These are phyloP conservation scores for Eutrema yunnanense DNA, from an alignment of 345 rosid genomes.

Conservation along the genomic window DNA sequence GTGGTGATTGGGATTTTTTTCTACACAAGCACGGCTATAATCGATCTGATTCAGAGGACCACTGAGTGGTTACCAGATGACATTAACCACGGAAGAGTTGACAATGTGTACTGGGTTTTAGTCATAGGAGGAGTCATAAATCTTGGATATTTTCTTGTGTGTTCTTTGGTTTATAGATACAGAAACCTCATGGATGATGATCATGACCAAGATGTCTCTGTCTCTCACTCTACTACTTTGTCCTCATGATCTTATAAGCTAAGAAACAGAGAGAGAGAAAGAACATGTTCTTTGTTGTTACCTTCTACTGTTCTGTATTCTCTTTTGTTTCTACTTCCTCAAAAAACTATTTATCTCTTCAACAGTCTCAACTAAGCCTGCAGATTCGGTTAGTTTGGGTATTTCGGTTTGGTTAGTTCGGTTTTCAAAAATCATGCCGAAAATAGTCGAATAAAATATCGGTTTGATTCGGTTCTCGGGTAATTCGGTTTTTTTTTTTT, in stretches of 20 bases:
- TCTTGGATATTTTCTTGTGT: slow-evolving; percentile 40
- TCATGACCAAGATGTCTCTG: background rate
- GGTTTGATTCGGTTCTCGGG: no score
- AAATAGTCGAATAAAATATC: no score
- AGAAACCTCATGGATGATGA: slow-evolving; percentile 13
- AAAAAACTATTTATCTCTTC: background rate
- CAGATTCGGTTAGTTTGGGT: no score
- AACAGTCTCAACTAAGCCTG: background rate
- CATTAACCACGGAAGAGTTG: slow-evolving; percentile 47
- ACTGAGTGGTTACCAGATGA: slow-evolving; percentile 51
- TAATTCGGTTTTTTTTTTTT: no score
- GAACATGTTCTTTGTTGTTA: background rate
- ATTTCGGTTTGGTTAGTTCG: no score
- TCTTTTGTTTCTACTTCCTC: background rate
- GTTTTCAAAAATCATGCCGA: no score
- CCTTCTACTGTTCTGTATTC: background rate
- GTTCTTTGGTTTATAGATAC: slow-evolving; percentile 35
- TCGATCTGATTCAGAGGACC: slow-evolving; percentile 34
- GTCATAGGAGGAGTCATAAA: slow-evolving; percentile 33
- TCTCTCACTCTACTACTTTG: background rate
- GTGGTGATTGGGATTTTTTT: slow-evolving; percentile 36
- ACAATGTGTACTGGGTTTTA: slow-evolving; percentile 44
- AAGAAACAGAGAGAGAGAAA: background rate
- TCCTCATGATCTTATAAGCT: background rate
- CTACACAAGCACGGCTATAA: slow-evolving; percentile 38